Percentiles rank a stretch among this genome's conserved stretches.
Evolutionary conservation across 805 yeast species (phyloP).

Genomic region (Candida suzukii): DNA sequence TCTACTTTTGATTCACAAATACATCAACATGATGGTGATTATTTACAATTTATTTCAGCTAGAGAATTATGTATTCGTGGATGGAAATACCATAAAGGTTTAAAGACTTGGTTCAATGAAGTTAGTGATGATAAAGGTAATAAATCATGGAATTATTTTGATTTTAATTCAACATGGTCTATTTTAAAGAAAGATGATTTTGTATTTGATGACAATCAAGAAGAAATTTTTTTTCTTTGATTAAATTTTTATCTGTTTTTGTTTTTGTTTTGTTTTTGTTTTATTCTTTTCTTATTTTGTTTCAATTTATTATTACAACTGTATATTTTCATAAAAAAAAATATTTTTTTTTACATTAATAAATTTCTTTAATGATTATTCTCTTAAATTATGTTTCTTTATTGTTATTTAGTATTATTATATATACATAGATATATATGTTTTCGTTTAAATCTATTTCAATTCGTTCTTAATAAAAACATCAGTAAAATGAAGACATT

Average conservation of each 20-base stretch:
- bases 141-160: constrained; percentile 68
- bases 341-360: too few relatives aligned
- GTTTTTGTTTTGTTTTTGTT: neutral
- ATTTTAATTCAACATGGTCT: constrained; percentile 46
- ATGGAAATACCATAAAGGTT: constrained; percentile 71
- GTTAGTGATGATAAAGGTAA: constrained; percentile 1
- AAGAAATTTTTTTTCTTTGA: constrained; percentile 16
- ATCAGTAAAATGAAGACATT: constrained; percentile 67
- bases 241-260: constrained; percentile 6
- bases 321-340: too few relatives aligned
- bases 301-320: too few relatives aligned
- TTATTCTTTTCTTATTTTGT: neutral
- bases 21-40: constrained; percentile 37
- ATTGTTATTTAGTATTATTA: too few relatives aligned
- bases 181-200: constrained; percentile 36
- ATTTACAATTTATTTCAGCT: constrained; percentile 72
- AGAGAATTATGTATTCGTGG: constrained; percentile 71
- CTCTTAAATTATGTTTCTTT: too few relatives aligned
- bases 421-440: too few relatives aligned
- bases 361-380: too few relatives aligned
- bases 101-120: constrained; percentile 70
- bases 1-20: neutral
- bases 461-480: constrained; percentile 53
- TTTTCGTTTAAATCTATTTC: too few relatives aligned
- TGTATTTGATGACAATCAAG: constrained; percentile 23